phyloP scores from a whole-genome alignment of 345 rosid genomes.

The Combretum micranthum region DNA sequence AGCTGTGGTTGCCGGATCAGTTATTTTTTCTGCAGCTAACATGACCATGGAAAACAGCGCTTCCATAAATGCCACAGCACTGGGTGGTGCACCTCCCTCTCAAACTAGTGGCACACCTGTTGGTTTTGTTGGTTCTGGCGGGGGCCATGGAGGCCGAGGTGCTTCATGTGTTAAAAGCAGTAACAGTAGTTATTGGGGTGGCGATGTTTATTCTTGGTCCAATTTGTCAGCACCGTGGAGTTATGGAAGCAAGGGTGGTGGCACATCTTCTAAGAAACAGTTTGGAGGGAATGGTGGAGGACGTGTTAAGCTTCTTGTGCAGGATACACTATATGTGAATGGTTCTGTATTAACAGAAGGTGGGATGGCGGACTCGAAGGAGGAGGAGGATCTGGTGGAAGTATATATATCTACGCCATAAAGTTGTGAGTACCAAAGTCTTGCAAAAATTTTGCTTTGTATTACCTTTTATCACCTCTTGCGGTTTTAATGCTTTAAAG shows the following conservation, averaged over 20 bases:
- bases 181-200: conserved; percentile 73
- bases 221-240: conserved; percentile 82
- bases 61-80: conserved; percentile 61
- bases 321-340: conserved; percentile 61
- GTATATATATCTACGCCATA: conserved; percentile 49
- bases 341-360: conserved; percentile 79
- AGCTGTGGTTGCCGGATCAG: conserved; percentile 59
- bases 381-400: conserved; percentile 99
- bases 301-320: conserved; percentile 52
- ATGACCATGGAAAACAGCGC: conserved; percentile 54
- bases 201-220: conserved; percentile 94
- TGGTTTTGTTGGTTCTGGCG: conserved; percentile 87
- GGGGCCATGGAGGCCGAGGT: conserved; percentile 98
- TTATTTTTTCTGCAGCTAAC: conserved; percentile 52
- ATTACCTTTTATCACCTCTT: conserved; percentile 2
- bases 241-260: conserved; percentile 88
- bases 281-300: conserved; percentile 93
- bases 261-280: conserved; percentile 32
- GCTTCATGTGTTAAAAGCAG: conserved; percentile 74
- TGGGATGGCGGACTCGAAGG: conserved; percentile 70
- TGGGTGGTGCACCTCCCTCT: conserved; percentile 86
- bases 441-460: not conserved
- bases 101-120: conserved; percentile 93
- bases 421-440: conserved; percentile 62
- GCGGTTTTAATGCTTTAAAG: too few relatives aligned